phyloP scores from a whole-genome alignment of 495 filamentous ascomycete genomes.

The Lasiosphaeria miniovina region DNA sequence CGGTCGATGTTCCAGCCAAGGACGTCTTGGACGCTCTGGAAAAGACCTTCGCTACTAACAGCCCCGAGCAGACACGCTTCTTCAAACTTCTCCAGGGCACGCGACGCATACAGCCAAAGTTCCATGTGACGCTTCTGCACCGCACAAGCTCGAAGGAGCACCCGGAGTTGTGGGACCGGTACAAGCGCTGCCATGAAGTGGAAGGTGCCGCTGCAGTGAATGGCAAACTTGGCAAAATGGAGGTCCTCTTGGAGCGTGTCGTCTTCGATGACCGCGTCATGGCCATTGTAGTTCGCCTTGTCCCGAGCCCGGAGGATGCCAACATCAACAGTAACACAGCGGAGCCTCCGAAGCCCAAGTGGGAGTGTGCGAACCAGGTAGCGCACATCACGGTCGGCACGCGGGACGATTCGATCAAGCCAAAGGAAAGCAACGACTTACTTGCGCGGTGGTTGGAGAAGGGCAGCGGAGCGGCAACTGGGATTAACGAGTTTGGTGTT shows the following conservation, averaged over 20 bases:
- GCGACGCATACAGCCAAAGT: slow-evolving; percentile 74
- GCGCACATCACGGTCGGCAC: slow-evolving; percentile 91
- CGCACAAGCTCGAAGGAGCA: slow-evolving; percentile 56
- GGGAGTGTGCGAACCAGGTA: slow-evolving; percentile 72
- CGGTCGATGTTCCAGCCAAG: slow-evolving; percentile 57
- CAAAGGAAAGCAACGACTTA: slow-evolving; percentile 88
- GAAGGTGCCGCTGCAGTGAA: slow-evolving; percentile 33
- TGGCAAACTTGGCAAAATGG: slow-evolving; percentile 43
- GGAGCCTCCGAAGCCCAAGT: slow-evolving; percentile 32
- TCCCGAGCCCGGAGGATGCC: slow-evolving; percentile 23
- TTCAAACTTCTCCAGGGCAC: slow-evolving; percentile 71
- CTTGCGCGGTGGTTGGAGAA: slow-evolving; percentile 62
- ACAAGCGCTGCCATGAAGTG: slow-evolving; percentile 48
- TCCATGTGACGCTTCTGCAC: slow-evolving; percentile 94
- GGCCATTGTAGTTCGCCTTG: slow-evolving; percentile 77
- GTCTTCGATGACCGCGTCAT: slow-evolving; percentile 83
- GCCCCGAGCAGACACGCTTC: slow-evolving; percentile 54
- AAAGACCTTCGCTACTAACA: slow-evolving; percentile 57
- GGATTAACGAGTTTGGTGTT: slow-evolving; percentile 48
- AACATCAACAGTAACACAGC: slow-evolving; percentile 35
- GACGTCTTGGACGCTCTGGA: slow-evolving; percentile 62
- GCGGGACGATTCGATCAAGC: slow-evolving; percentile 66
- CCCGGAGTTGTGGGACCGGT: slow-evolving; percentile 68
- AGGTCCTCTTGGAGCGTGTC: slow-evolving; percentile 55
- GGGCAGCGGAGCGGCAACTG: slow-evolving; percentile 43